Evolutionary conservation across 352 stramenopile genomes (phyloP), one percentile per base, ranked within the genome.

Genomic region (Globisporangium orthogonon): DNA sequence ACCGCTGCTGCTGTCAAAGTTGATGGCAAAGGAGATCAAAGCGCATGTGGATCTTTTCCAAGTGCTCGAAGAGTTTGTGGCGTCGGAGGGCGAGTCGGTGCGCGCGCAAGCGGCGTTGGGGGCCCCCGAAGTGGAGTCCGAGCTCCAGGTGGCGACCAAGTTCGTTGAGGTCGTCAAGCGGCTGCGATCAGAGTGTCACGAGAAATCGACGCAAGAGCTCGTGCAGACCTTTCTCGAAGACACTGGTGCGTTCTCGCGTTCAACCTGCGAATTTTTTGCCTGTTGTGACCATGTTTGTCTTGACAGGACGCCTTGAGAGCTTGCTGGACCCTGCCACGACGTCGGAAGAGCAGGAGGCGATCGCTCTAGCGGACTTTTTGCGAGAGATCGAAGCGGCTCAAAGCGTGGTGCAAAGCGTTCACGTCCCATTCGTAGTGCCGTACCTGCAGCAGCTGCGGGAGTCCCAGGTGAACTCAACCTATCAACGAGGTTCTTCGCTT

Each of bases 371-470:
- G 9, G 78, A 81, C 40, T 89, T 92, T 35, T 50, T 94, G 10
- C 64, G 70, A 14, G 75, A 88, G 51, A 73, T 94, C 1, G 74
- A 83, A 33, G 72, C 69, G 13, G 77, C 68, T 9, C 71, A 91
- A 56, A 69, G 64, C n/a, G 61, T 89, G 31, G 73, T 83, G 14
- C 60, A 76, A 39, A 91, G 75, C 47, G 57, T 55, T 29, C 62
- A 83, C 47, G 69, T 89, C 28, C 68, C 81, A 15, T 86, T 94
- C 47, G 77, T 94, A 6, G 75, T 74, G 9, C 83, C 85, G 29
- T 92, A 91, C 53, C 63, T 94, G 50, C 60, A 76, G 52, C 76
- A 89, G 45, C 40, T 94, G 30, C 66, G 74, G 11, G 67, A 79
- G 18, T 70, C 66, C 10, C 65, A 71, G n/a, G 33, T 65, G 29